Base-by-base conservation (phyloP, 352 stramenopile genomes). In the Pilasporangium apinafurcum region DNA sequence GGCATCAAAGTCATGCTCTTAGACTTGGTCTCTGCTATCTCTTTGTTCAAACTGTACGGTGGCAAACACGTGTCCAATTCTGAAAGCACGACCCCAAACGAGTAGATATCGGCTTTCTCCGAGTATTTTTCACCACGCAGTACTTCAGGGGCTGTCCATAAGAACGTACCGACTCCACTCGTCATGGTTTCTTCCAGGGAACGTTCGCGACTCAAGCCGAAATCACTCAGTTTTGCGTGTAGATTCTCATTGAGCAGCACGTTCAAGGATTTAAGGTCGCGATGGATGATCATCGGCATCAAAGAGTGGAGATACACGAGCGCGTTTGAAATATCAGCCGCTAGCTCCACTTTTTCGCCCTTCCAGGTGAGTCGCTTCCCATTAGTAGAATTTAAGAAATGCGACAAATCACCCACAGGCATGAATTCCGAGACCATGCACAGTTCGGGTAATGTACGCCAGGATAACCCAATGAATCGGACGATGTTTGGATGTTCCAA, bases 291-390 rank as follows among this genome's bases (percentile, higher is more conserved):
- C 16, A 63, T 31, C 3, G 65, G 68, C 8, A 56, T 57, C 17
- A 82, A 42, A 16, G 68, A 82, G 50, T 82, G 68, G 13, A 78
- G 53, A 21, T 76, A 78, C 41, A 69, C 57, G 12, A 81, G 62
- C 1, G 62, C 65, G n/a, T 81, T 70, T 8, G 59, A 59, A 22
- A 78, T 62, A 37, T 77, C 65, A 10, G 52, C 56, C 7, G 65
- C 65, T 22, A 78, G 59, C 2, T 53, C 20, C 8, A 70, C 21
- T 40, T 81, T 81, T 22, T 72, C 60, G 24, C 53, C 42, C 18
- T 59, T 54, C 65, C 62, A 73, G 13, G 59, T 66, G 1, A 70
- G 41, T 4, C 51, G 28, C 29, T 63, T 66, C 47, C 55, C 57
- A 10, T 68, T 40, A 8, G 48, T 46, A 16, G 59, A 56, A 42